Evolutionary conservation across 306 rosid species (phyloP), one percentile per base, ranked within the genome.

Genomic region (Vachellia pachyceras): DNA sequence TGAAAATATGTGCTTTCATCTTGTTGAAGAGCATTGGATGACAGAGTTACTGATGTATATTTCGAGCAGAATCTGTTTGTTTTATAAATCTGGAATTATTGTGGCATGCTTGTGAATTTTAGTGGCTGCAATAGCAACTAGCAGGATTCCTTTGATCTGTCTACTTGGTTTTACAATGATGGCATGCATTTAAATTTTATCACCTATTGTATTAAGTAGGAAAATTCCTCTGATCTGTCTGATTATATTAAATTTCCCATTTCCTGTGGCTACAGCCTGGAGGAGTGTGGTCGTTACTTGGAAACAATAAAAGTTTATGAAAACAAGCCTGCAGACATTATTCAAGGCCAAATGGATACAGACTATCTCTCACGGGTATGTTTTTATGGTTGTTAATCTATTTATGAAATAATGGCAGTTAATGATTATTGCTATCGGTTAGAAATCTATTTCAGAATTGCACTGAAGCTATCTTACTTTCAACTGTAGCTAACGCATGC

Each of bases 271-370:
- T 76, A 33, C 81, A 95, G 99, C 83, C 82, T 95, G 87, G 99
- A 95, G 94, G 99, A 93, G 84, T 95, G 99, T 73, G 99, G 99
- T 57, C 99, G 97, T 77, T 95, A 95, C 84, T 81, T 95, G 92
- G 99, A 95, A 85, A 95, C 97, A 22, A 86, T 95, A 76, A 95
- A 95, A 87, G 95, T 95, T 12, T 93, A 95, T 42, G 99, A 93
- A 89, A 95, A 93, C 86, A 95, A 95, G 88, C 91, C 97, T 45
- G 99, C 99, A 61, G 99, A 95, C 83, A 87, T 93, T 73, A 95
- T 95, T 82, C 99, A 95, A 88, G 99, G 99, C 77, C 99, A 95
- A 83, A 91, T 91, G 95, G 99, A 95, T 81, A 83, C 97, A 7
- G 99, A 95, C 86, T 95, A 95, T 87, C 88, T 91, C 35, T 95